These are phyloP conservation scores for Nidula niveotomentosa DNA, from an alignment of 1,284 basidiomycete species.

Conservation along the genomic window DNA sequence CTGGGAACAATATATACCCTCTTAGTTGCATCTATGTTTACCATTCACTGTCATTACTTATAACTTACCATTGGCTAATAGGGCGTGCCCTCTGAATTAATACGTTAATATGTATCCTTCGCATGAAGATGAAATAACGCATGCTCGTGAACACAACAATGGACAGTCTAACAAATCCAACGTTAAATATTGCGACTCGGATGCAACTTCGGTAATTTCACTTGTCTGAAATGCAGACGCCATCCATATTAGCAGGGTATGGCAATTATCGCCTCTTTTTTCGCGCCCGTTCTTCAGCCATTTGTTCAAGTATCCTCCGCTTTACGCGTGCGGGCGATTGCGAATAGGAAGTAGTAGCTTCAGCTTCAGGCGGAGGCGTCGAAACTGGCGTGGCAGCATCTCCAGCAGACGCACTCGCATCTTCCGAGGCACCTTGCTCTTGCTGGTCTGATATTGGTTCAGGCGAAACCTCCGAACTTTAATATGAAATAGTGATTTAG, in stretches of 20 bases:
- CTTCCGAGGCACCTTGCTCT: not conserved
- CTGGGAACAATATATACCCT: no score
- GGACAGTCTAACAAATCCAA: no score
- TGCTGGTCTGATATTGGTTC: not conserved
- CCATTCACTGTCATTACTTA: no score
- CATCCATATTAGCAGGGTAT: not conserved
- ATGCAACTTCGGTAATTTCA: no score
- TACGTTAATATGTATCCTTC: no score
- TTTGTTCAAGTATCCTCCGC: conserved; percentile 30
- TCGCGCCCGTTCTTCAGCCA: conserved; percentile 21
- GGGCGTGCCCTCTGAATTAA: no score
- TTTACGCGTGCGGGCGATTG: conserved; percentile 33
- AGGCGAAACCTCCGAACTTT: not conserved
- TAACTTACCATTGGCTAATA: no score
- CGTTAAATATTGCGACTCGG: no score
- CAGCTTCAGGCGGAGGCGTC: conserved; percentile 8
- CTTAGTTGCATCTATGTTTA: no score
- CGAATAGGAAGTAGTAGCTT: conserved; percentile 16
- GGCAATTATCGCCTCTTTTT: conserved; percentile 8
- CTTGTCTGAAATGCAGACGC: no score
- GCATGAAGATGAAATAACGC: no score
- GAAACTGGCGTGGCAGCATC: conserved; percentile 2
- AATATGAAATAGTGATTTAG: not conserved
- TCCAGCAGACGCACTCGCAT: not conserved
- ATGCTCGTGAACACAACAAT: no score